Conservation (phyloP, 768 basidiomycete species). For the Suillus alpinus region DNA sequence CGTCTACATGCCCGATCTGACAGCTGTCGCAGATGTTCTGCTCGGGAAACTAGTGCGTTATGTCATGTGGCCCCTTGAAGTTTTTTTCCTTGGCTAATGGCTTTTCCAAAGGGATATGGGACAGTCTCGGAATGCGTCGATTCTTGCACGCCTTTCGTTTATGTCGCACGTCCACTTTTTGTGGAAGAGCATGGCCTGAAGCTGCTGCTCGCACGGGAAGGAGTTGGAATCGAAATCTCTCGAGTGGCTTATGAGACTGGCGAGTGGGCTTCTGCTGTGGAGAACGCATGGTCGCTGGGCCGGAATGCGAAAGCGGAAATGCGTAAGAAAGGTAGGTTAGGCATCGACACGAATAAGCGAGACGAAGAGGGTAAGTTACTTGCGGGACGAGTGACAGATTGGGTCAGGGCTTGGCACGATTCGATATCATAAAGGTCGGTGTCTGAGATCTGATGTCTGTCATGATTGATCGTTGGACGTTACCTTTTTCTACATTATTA, state of each 20-base stretch:
- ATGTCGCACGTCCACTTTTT: constrained; percentile 76
- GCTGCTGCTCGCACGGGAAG: constrained; percentile 57
- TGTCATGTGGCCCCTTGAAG: background rate
- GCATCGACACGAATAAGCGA: constrained; percentile 38
- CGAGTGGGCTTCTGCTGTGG: constrained; percentile 61
- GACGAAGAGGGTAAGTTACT: constrained; percentile 42
- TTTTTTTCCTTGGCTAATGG: background rate
- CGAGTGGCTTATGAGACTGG: constrained; percentile 68
- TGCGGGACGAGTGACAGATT: constrained; percentile 48
- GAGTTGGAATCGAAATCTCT: constrained; percentile 67
- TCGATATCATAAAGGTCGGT: background rate
- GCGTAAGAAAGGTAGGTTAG: constrained; percentile 37
- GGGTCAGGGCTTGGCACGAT: constrained; percentile 35
- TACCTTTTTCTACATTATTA: background rate
- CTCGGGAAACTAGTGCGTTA: constrained; percentile 72
- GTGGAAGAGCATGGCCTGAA: constrained; percentile 79
- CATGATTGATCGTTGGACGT: background rate
- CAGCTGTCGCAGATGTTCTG: constrained; percentile 68
- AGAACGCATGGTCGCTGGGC: constrained; percentile 57
- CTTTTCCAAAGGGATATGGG: constrained; percentile 61
- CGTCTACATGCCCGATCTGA: constrained; percentile 83
- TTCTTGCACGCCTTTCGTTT: constrained; percentile 74
- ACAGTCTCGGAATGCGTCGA: constrained; percentile 81
- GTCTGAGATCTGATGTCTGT: background rate
- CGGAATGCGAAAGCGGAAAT: constrained; percentile 44